phyloP scores from a whole-genome alignment of 371 early-diverging fungal species.

The Aphelidium insulamus region DNA sequence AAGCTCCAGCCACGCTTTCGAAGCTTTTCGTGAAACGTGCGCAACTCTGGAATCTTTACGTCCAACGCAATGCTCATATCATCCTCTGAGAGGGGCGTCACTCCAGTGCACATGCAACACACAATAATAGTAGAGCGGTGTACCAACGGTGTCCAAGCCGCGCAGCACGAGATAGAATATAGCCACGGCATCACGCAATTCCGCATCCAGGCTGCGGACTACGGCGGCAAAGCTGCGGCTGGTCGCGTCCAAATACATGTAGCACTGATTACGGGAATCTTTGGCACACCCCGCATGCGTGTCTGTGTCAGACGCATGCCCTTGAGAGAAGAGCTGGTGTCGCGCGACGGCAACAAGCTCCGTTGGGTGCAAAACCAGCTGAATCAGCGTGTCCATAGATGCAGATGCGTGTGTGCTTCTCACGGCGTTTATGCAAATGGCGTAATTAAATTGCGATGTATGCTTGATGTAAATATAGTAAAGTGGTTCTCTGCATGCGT shows the following conservation, averaged over 20 bases:
- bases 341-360: conserved; percentile 57
- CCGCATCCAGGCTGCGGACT: conserved; percentile 67
- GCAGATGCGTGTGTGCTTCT: no score
- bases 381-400: no score
- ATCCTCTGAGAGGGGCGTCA: conserved; percentile 52
- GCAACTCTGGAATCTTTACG: conserved; percentile 46
- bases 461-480: no score
- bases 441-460: no score
- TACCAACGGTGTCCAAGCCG: conserved; percentile 79
- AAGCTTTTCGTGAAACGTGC: conserved; percentile 53
- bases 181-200: conserved; percentile 20
- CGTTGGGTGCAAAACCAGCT: conserved; percentile 55
- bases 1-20: conserved; percentile 71
- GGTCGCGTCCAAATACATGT: conserved; percentile 68
- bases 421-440: no score
- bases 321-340: conserved; percentile 41
- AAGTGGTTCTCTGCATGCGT: no score
- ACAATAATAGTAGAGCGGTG: neutral
- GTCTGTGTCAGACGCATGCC: conserved; percentile 20
- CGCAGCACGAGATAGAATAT: conserved; percentile 83
- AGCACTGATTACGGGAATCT: conserved; percentile 43
- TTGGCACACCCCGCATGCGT: conserved; percentile 18
- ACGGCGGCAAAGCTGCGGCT: conserved; percentile 91
- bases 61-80: conserved; percentile 73
- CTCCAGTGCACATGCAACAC: neutral